Conservation (phyloP, 495 filamentous ascomycete species). For the Geopyxis carbonaria region DNA sequence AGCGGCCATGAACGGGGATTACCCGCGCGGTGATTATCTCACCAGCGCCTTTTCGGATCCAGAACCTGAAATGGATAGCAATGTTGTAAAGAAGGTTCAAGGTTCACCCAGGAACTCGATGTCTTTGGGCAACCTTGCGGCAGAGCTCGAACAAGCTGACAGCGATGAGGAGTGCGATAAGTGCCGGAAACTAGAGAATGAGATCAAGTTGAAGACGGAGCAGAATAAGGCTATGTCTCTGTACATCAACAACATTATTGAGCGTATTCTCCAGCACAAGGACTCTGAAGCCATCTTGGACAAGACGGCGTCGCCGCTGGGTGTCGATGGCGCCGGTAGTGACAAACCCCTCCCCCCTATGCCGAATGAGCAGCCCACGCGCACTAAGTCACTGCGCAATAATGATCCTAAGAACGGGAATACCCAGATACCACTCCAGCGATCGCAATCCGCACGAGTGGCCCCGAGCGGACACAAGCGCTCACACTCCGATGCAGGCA, state of each 20-base stretch:
- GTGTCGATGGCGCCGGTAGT: conserved; percentile 26
- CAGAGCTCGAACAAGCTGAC: conserved; percentile 60
- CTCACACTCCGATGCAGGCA: conserved; percentile 17
- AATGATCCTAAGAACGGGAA: conserved; percentile 58
- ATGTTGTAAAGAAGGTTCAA: conserved; percentile 19
- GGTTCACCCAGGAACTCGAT: conserved; percentile 20
- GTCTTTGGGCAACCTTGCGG: conserved; percentile 54
- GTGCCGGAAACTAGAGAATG: conserved; percentile 52
- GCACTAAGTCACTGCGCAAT: too few species aligned
- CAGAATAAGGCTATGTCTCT: conserved; percentile 92
- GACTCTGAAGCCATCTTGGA: conserved; percentile 87
- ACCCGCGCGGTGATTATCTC: conserved; percentile 73
- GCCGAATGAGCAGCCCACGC: conserved; percentile 42
- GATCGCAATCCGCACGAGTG: conserved; percentile 22
- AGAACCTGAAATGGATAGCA: conserved; percentile 14
- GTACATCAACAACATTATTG: conserved; percentile 97
- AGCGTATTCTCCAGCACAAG: conserved; percentile 78
- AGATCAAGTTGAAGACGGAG: conserved; percentile 68
- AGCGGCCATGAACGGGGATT: conserved; percentile 86
- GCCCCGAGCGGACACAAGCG: conserved; percentile 21
- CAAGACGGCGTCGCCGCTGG: conserved; percentile 36
- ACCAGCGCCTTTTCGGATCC: conserved; percentile 28
- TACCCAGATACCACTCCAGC: conserved; percentile 26
- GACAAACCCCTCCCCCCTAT: conserved; percentile 80
- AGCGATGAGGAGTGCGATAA: conserved; percentile 41